Base-by-base conservation (phyloP, 768 basidiomycete genomes). In the Podaxis carcinomalis region DNA sequence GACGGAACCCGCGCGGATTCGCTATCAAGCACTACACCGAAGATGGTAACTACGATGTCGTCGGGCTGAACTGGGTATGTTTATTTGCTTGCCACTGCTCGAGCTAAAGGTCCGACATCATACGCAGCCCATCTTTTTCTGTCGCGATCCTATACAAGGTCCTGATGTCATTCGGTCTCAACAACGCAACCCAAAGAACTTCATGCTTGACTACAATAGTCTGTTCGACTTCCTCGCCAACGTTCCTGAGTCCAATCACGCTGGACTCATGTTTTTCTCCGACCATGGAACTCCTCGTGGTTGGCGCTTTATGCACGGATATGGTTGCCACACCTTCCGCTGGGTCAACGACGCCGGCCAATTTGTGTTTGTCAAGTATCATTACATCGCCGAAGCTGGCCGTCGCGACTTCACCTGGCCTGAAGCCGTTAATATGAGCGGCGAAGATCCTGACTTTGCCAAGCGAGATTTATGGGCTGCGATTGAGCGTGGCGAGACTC, bases 11-110 rank as follows among this genome's bases (percentile, higher is more conserved):
- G 27, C 62, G 62, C 10, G 62, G 56, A 32, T 62, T 62, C 27
- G 62, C 62, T 16, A 58, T 62, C 51, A 62, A 62, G 62, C 62
- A 62, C 28, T 62, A 62, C 51, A 62, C 62, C 14, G 62, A 62
- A 37, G 39, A 62, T 19, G 62, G 62, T 5, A 62, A 62, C 39
- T 62, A 62, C 25, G 62, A 62, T 46, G 62, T 62, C 10, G 62
- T 62, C 3, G 62, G 62, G 4, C 46, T 62, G 6, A 62, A 62
- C 39, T 62, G 47, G 25, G 62, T 62, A 39, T 9, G 62, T 53
- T 11, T 7, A 32, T 7, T 19, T 57, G 1, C 25, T 2, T 21
- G n/a, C 14, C 21, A 51, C 19, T 14, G 7, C 23, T n/a, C 36
- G 7, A 32, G 27, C 21, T 23, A 37, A 36, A 7, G 9, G 9